Evolutionary conservation across 2,329 filamentous ascomycete species (phyloP).

Genomic region (Lecanosticta acicola): DNA sequence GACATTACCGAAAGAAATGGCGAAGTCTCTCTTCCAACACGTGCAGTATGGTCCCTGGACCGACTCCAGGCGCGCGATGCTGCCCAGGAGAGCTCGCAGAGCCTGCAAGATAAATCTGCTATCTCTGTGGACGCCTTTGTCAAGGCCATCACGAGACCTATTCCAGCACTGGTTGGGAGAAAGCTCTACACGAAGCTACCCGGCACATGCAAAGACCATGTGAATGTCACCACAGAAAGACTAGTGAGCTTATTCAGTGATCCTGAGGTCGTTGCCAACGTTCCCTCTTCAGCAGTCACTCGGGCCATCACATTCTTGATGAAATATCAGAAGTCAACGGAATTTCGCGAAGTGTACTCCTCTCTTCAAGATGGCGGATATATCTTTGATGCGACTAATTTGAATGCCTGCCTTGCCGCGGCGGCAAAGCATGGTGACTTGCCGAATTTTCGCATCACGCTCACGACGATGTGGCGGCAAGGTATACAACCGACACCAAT

Average conservation of each 20-base stretch:
- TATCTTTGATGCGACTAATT: slow-evolving; percentile 16
- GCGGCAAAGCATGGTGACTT: slow-evolving; percentile 22
- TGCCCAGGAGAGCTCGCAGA: no score
- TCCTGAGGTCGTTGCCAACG: slow-evolving; percentile 3
- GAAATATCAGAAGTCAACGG: slow-evolving; percentile 14
- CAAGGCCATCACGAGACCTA: neutral
- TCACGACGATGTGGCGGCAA: slow-evolving; percentile 23
- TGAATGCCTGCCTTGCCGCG: slow-evolving; percentile 21
- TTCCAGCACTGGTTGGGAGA: neutral
- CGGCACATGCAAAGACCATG: slow-evolving; percentile 4
- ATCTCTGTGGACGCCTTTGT: neutral
- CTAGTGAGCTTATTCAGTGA: slow-evolving; percentile 17
- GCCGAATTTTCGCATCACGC: slow-evolving; percentile 24
- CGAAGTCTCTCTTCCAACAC: neutral
- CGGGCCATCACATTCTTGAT: slow-evolving; percentile 21
- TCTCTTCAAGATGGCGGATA: slow-evolving; percentile 14
- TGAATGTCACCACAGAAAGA: slow-evolving; percentile 11
- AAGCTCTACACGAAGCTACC: neutral
- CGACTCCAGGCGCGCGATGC: slow-evolving; percentile 3
- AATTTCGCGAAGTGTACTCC: slow-evolving; percentile 17
- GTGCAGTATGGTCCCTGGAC: slow-evolving; percentile 10
- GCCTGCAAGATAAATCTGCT: no score
- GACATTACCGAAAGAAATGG: neutral
- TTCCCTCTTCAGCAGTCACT: slow-evolving; percentile 18
- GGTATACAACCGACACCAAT: slow-evolving; percentile 12